Conservation (phyloP, 2,329 filamentous ascomycete genomes). For the Ramichloridium luteum region DNA sequence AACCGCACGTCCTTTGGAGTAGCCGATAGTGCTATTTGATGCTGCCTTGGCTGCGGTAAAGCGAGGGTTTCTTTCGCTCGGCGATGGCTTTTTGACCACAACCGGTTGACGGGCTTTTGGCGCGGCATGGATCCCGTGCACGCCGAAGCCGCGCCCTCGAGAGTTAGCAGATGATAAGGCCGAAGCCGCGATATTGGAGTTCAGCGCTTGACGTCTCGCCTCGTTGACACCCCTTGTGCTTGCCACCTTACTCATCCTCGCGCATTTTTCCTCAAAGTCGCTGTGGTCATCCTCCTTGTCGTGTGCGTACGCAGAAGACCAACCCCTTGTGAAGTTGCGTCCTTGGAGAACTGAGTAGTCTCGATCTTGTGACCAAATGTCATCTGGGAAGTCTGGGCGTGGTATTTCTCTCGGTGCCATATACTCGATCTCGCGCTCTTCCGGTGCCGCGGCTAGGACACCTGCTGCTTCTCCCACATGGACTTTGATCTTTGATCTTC, state of each 20-base stretch:
- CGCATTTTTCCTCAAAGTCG: constrained; percentile 47
- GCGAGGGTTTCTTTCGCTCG: constrained; percentile 39
- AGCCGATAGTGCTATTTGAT: constrained; percentile 74
- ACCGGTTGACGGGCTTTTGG: constrained; percentile 29
- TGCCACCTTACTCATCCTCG: constrained; percentile 6
- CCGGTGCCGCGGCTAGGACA: constrained; percentile 17
- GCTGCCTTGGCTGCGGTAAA: constrained; percentile 51
- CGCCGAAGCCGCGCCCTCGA: no score
- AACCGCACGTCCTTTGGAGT: constrained; percentile 59
- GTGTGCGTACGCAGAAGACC: constrained; percentile 37
- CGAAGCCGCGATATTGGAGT: constrained; percentile 39
- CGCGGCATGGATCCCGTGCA: no score
- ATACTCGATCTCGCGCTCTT: constrained; percentile 75
- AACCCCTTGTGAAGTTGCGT: constrained; percentile 41
- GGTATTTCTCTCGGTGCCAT: constrained; percentile 60
- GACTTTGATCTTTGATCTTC: constrained; percentile 46
- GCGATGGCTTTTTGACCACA: constrained; percentile 26
- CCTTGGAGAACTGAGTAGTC: constrained; percentile 33
- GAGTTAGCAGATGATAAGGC: constrained; percentile 28
- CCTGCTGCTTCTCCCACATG: constrained; percentile 36
- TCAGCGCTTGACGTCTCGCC: constrained; percentile 26
- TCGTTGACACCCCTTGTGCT: no score
- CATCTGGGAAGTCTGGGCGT: constrained; percentile 23
- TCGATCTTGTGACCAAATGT: constrained; percentile 17
- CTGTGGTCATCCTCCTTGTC: constrained; percentile 53